phyloP scores from a whole-genome alignment of 495 filamentous ascomycete genomes.

The Aspergillus leporis region DNA sequence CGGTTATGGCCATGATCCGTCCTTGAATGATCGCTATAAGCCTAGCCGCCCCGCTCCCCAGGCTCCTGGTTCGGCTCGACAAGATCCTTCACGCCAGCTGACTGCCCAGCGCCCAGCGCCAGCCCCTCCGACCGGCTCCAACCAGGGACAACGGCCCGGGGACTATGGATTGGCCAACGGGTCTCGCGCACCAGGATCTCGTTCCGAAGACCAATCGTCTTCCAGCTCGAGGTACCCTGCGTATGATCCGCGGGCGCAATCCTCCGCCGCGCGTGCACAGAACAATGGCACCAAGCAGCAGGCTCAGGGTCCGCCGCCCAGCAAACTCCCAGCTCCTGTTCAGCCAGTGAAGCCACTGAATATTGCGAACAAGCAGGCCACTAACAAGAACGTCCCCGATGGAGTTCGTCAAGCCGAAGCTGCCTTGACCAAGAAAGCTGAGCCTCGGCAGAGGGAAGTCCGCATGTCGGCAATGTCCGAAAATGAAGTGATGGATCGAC shows the following conservation, averaged over 20 bases:
- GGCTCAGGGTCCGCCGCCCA: conserved; percentile 44
- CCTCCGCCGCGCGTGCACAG: conserved; percentile 43
- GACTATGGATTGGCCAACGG: conserved; percentile 21
- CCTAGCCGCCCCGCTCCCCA: conserved; percentile 67
- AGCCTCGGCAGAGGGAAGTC: conserved; percentile 79
- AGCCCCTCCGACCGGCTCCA: conserved; percentile 47
- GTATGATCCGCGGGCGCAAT: conserved; percentile 40
- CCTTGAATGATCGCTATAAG: conserved; percentile 70
- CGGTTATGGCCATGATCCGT: conserved; percentile 57
- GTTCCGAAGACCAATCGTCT: conserved; percentile 33
- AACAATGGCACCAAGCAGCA: conserved; percentile 38
- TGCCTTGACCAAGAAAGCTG: conserved; percentile 72
- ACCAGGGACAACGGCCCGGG: conserved; percentile 29
- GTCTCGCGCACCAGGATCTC: conserved; percentile 20
- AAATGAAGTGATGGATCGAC: conserved; percentile 91
- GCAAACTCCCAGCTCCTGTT: conserved; percentile 63
- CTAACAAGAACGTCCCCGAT: conserved; percentile 53
- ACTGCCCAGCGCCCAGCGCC: conserved; percentile 61
- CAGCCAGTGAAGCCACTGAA: conserved; percentile 83
- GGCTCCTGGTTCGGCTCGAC: conserved; percentile 49
- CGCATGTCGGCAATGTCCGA: conserved; percentile 98
- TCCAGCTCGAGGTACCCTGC: conserved; percentile 39
- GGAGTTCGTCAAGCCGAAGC: conserved; percentile 79
- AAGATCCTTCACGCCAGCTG: conserved; percentile 43
- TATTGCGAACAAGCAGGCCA: conserved; percentile 73